Base-by-base conservation (phyloP, 805 yeast genomes). In the Zygosaccharomyces bisporus region DNA sequence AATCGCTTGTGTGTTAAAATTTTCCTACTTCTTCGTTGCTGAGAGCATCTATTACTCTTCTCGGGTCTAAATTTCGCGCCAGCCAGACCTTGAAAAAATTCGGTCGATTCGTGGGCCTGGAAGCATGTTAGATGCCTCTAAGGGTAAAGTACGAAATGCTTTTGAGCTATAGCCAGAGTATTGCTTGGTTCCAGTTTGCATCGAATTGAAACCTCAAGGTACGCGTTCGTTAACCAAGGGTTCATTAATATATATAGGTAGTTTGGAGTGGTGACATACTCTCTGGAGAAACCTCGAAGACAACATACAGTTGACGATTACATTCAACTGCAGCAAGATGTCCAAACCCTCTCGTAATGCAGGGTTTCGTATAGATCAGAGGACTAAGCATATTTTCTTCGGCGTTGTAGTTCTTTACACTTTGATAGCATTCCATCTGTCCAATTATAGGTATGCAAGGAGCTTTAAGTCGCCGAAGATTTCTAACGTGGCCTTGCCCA, bases 401-500 rank as follows among this genome's bases (percentile, higher is more conserved):
- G 24, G 44, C 17, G 34, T 48, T 18, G 21, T 39, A 13, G 13
- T 41, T 4, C n/a, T 48, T 31, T 49, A 49, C 30, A 25, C 48
- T 6, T 13, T 51, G 25, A 16, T 46, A 7, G 25, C 43, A 7
- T 44, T 51, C 30, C 52, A 51, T 34, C 30, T 34, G n/a, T 37
- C 45, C n/a, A 49, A 46, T 29, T 32, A 40, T 12, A 45, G 42
- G 34, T 43, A 41, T 20, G 45, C 34, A 19, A 40, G 18, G 32
- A 34, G 23, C n/a, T 39, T 48, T 33, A 32, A 18, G n/a, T 39
- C 41, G 14, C 38, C 40, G 6, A 25, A 40, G 37, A 21, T 42
- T 10, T 20, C 45, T 16, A 41, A 40, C n/a, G 42, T 19, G 9
- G 36, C 33, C 12, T 35, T 63, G 19, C 67, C 67, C 4, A 55